Evolutionary conservation across 1,139 yeast species (phyloP), one percentile per base, ranked within the genome.

Genomic region (Suhomyces bokatorum): DNA sequence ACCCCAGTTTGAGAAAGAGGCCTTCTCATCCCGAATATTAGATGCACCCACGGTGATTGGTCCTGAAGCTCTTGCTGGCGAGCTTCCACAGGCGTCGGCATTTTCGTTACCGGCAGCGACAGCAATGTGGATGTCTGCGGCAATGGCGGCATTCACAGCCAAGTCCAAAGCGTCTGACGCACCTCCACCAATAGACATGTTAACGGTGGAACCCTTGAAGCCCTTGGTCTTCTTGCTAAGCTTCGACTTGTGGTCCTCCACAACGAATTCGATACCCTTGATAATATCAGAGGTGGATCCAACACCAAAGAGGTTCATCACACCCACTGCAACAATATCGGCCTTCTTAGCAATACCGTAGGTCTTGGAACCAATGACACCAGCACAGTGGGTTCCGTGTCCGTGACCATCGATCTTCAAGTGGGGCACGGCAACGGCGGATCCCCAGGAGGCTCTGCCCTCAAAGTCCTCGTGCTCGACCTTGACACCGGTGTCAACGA

Each of bases 341-440:
- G 68, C 78, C 29, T 67, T 59, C 54, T 73, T 73, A 45, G 77
- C 77, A 33, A 73, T 64, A 41, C 78, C 78, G 50, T 67, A 73
- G 10, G 70, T 56, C 53, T 60, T 62, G 35, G 75, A 68, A 27
- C 75, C 78, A 54, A 73, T 71, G 40, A 67, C 69, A 50, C 78
- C 78, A 16, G 77, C 77, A 57, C 73, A 70, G 53, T 73, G 78
- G 37, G 75, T 71, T 32, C 78, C 78, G 52, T 73, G 78, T 31
- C 66, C 66, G 49, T 70, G 65, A 24, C 66, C 72, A 52, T 72
- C 78, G 27, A 63, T 48, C 46, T 67, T 62, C 29, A 64, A 54
- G 49, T 64, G 63, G 33, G 74, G 75, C 52, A 60, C 56, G 6
- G 75, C 70, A 39, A 70, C 58, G 8, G 75, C 69, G 24, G 65